Evolutionary conservation across 345 rosid genomes (phyloP).

Genomic region (Populus simonii): DNA sequence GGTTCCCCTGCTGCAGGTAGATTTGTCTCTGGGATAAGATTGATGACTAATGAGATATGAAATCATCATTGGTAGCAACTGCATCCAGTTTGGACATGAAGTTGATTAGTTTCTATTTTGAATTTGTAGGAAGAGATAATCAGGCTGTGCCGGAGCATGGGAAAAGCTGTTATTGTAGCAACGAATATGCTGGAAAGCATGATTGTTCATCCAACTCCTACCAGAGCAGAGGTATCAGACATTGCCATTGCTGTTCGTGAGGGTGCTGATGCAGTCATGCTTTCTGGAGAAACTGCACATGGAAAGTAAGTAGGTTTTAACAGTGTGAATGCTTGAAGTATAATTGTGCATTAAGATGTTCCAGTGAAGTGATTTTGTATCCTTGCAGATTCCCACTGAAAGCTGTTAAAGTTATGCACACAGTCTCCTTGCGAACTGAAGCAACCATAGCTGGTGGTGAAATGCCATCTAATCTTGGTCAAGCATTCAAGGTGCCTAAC

Average conservation of each 20-base stretch:
- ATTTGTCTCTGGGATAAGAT: constrained; percentile 21
- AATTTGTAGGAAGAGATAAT: constrained; percentile 78
- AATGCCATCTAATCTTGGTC: constrained; percentile 89
- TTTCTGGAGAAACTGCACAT: constrained; percentile 99
- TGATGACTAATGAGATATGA: neutral
- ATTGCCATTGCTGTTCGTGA: constrained; percentile 98
- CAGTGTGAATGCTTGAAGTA: neutral
- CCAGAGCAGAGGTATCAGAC: constrained; percentile 98
- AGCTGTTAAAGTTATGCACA: constrained; percentile 98
- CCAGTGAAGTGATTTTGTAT: constrained; percentile 15
- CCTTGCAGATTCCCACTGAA: constrained; percentile 75
- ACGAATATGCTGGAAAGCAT: constrained; percentile 99
- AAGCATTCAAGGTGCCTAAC: constrained; percentile 63
- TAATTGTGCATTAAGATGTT: neutral
- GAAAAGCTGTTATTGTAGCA: constrained; percentile 97
- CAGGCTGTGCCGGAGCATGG: constrained; percentile 94
- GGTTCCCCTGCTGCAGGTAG: constrained; percentile 96
- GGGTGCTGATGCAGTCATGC: constrained; percentile 98
- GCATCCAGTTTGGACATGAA: neutral
- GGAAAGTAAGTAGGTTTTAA: constrained; percentile 65
- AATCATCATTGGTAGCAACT: neutral
- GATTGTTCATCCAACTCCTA: constrained; percentile 98
- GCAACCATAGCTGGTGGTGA: constrained; percentile 73
- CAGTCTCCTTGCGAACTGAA: constrained; percentile 88
- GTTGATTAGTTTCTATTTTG: neutral